These are phyloP conservation scores for Beta lomatogona DNA, from an alignment of 179 eudicot genomes.

Conservation along the genomic window DNA sequence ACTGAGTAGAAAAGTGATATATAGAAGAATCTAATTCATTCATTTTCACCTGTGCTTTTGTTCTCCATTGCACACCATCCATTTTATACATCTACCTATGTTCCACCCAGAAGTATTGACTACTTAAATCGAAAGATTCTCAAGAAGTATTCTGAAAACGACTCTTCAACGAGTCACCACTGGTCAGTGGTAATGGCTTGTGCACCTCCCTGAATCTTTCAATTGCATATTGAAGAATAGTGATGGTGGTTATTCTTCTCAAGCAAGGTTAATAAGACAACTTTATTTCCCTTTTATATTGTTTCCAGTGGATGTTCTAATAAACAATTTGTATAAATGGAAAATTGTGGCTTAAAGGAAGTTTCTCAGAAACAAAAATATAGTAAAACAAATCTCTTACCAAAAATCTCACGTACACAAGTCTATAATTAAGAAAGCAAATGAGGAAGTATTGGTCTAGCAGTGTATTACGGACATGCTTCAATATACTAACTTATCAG, in stretches of 20 bases:
- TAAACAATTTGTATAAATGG: neutral
- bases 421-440: neutral
- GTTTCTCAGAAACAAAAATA: too few species aligned
- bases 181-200: neutral
- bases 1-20: slow-evolving; percentile 25
- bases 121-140: neutral
- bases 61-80: slow-evolving; percentile 39
- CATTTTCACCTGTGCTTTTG: slow-evolving; percentile 26
- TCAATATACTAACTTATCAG: neutral
- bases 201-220: too few species aligned
- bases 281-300: slow-evolving; percentile 2
- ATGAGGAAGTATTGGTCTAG: neutral
- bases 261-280: neutral
- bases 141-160: neutral
- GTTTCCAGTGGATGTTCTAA: neutral
- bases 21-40: slow-evolving; percentile 37
- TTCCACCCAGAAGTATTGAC: slow-evolving; percentile 20
- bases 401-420: neutral
- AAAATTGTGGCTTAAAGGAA: neutral
- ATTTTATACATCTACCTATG: slow-evolving; percentile 17
- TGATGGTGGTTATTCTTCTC: neutral
- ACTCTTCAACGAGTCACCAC: neutral
- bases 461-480: neutral
- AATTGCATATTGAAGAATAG: too few species aligned
- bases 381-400: too few species aligned